Evolutionary conservation across 495 filamentous ascomycete genomes (phyloP), one percentile per base, ranked within the genome.

Genomic region (Jackrogersella multiformis): DNA sequence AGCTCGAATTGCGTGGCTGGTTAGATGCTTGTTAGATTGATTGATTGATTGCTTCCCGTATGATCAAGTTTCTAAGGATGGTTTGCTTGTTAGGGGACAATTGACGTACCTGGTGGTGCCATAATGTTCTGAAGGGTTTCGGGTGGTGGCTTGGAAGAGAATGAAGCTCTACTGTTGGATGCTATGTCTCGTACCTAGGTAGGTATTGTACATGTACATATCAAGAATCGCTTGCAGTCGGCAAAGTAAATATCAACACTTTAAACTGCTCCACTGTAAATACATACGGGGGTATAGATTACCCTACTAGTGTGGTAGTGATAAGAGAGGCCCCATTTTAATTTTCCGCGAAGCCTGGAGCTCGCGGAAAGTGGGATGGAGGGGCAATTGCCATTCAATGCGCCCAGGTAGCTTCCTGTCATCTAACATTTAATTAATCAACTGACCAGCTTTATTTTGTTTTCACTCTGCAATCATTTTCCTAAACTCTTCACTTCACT

Each of bases 1-100:
- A 92, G 83, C 78, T 93, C 92, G 76, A 85, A 87, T 79, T 91
- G 88, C 56, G 83, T 81, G 76, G 82, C 82, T 87, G 63, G 18
- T 15, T 52, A 46, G 18, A 44, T 61, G 42, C 70, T 46, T 57
- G 72, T 56, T 69, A 66, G 56, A 26, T 15, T 54, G 24, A 4
- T 12, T 9, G 41, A n/a, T n/a, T n/a, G n/a, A n/a, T n/a, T n/a
- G 16, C 1, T 24, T n/a, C n/a, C n/a, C 13, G 38, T 36, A 15
- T 2, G 28, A 26, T 2, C 18, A n/a, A 16, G 15, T n/a, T 13
- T 9, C 9, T 8, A 18, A 42, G 2, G 15, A 7, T 4, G 15
- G 4, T 42, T 32, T 8, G 26, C 26, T n/a, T 2, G 20, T 56
- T 48, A 24, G 15, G 20, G 7, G 8, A 9, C 8, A 5, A 56